Evolutionary conservation across 2,329 filamentous ascomycete species (phyloP).

Genomic region (Cephalotrichum gorgonifer): DNA sequence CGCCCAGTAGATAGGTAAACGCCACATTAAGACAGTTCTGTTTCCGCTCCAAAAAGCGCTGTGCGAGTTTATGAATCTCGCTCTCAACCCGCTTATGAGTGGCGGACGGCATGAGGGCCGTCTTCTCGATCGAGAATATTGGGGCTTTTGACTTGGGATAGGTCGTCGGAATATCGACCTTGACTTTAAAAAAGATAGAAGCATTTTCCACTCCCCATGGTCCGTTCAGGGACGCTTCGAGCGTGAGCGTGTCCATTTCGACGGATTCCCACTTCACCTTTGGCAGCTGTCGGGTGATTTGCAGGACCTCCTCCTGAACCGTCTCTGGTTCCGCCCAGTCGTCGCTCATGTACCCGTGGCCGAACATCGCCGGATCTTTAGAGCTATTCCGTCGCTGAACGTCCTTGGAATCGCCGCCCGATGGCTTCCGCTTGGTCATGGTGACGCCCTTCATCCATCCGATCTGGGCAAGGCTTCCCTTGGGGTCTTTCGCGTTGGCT

Average conservation of each 20-base stretch:
- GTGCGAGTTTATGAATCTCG: slow-evolving; percentile 46
- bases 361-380: slow-evolving; percentile 40
- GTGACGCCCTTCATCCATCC: slow-evolving; percentile 62
- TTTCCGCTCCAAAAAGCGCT: slow-evolving; percentile 43
- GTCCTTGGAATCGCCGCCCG: slow-evolving; percentile 21
- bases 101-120: slow-evolving; percentile 48
- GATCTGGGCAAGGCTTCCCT: slow-evolving; percentile 46
- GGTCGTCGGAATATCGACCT: slow-evolving; percentile 45
- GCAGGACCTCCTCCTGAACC: slow-evolving; percentile 54
- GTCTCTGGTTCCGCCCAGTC: slow-evolving; percentile 53
- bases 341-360: slow-evolving; percentile 39
- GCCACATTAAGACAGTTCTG: slow-evolving; percentile 53
- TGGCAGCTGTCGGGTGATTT: slow-evolving; percentile 49
- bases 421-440: slow-evolving; percentile 45
- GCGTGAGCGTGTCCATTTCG: slow-evolving; percentile 48
- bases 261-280: slow-evolving; percentile 56
- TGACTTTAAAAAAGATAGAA: slow-evolving; percentile 51
- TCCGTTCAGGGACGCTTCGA: slow-evolving; percentile 52
- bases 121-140: slow-evolving; percentile 50
- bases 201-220: slow-evolving; percentile 50
- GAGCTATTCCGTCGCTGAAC: slow-evolving; percentile 37
- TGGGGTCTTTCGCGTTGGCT: slow-evolving; percentile 25
- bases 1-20: slow-evolving; percentile 53
- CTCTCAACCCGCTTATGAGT: slow-evolving; percentile 39
- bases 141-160: slow-evolving; percentile 50